Percentiles rank a stretch among this genome's conserved stretches.
Conservation (phyloP, 2,329 filamentous ascomycete genomes). For the Pseudogymnoascus sp. region DNA sequence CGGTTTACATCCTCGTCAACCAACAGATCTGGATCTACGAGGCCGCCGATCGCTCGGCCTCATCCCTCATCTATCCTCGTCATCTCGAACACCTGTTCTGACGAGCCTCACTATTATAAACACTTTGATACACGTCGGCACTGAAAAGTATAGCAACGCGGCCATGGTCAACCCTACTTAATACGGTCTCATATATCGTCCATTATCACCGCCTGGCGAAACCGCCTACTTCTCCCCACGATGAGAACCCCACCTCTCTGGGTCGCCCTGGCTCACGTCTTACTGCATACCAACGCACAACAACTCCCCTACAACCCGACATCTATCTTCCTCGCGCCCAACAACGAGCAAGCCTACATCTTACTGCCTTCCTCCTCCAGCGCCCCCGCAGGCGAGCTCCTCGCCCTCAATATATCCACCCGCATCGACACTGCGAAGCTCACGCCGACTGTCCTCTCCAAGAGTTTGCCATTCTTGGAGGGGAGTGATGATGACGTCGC, state of each 20-base stretch:
- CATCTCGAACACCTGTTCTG: not conserved
- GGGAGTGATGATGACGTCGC: conserved; percentile 40
- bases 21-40: conserved; percentile 7
- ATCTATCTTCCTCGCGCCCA: conserved; percentile 52
- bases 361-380: conserved; percentile 43
- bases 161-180: not conserved
- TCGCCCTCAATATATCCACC: conserved; percentile 57
- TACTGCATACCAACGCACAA: conserved; percentile 28
- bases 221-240: not conserved
- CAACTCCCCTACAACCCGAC: conserved; percentile 71
- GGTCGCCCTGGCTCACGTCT: not conserved
- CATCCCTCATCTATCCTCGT: conserved; percentile 1
- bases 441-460: conserved; percentile 42
- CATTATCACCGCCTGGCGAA: not conserved
- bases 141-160: not conserved
- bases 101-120: not conserved
- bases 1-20: conserved; percentile 1
- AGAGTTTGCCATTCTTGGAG: conserved; percentile 52
- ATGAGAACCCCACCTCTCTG: conserved; percentile 1
- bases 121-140: not conserved
- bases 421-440: conserved; percentile 41
- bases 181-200: not conserved
- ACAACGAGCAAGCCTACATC: conserved; percentile 55
- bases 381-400: conserved; percentile 37
- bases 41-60: conserved; percentile 2